These are phyloP conservation scores for Mucor lusitanicus DNA, from an alignment of 371 early-diverging fungal species.

Conservation along the genomic window DNA sequence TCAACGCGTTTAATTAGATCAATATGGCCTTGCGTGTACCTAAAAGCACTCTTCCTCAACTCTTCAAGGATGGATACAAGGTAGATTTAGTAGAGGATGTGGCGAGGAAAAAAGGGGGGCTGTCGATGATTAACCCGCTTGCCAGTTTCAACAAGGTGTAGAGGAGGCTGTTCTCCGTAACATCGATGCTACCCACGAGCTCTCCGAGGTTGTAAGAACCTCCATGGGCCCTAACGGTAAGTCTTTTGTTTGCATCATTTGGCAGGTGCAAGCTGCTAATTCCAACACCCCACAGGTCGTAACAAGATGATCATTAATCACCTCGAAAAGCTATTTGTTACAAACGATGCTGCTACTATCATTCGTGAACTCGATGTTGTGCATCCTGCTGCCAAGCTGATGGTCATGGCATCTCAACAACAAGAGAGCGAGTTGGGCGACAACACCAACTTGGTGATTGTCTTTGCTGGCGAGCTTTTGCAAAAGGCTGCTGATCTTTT, in stretches of 20 bases:
- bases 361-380: slow-evolving; percentile 97
- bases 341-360: slow-evolving; percentile 99
- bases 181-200: slow-evolving; percentile 91
- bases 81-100: slow-evolving; percentile 36
- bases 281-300: slow-evolving; percentile 68
- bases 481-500: slow-evolving; percentile 92
- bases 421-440: slow-evolving; percentile 98
- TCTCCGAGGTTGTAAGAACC: slow-evolving; percentile 90
- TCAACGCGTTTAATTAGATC: slow-evolving; percentile 28
- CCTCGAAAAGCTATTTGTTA: slow-evolving; percentile 97
- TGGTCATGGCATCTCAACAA: slow-evolving; percentile 97
- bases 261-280: background rate
- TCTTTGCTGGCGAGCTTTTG: slow-evolving; percentile 94
- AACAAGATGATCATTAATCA: slow-evolving; percentile 99
- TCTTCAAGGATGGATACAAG: slow-evolving; percentile 98
- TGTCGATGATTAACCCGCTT: background rate
- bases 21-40: slow-evolving; percentile 94
- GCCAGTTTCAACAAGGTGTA: slow-evolving; percentile 90
- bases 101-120: background rate
- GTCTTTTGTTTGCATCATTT: background rate
- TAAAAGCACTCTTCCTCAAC: slow-evolving; percentile 82
- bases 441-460: slow-evolving; percentile 92
- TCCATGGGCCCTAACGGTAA: slow-evolving; percentile 97
- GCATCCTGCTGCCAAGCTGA: slow-evolving; percentile 98
- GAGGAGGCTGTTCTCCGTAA: slow-evolving; percentile 96